Evolutionary conservation across 2,329 filamentous ascomycete genomes (phyloP).

Genomic region (Sarocladiaceae sp.): DNA sequence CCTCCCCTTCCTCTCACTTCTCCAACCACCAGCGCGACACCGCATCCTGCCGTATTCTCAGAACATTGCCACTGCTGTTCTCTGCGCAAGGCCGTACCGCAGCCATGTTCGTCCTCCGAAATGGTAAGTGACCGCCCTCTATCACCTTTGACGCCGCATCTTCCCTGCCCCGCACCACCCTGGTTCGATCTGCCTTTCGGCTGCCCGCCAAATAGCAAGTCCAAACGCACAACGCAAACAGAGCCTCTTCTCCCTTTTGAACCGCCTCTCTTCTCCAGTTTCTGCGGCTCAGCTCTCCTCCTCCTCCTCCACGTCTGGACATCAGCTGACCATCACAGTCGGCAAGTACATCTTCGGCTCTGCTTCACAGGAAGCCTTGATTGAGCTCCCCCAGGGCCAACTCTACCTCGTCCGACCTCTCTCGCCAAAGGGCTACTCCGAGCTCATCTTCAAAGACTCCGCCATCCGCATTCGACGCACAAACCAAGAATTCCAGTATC

Average conservation of each 20-base stretch:
- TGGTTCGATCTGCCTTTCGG: not conserved
- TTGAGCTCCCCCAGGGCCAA: conserved; percentile 91
- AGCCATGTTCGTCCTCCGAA: conserved; percentile 37
- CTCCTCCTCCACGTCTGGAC: not conserved
- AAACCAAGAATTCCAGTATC: conserved; percentile 93
- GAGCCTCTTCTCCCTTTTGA: too few relatives aligned
- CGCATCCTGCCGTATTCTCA: not conserved
- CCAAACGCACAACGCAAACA: not conserved
- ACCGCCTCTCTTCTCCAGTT: too few relatives aligned
- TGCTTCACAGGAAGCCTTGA: conserved; percentile 81
- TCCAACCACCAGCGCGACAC: not conserved
- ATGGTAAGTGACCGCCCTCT: conserved; percentile 32
- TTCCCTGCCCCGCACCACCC: conserved; percentile 1
- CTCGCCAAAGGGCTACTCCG: conserved; percentile 95
- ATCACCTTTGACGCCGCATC: not conserved
- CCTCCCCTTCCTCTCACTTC: not conserved
- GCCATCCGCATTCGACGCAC: conserved; percentile 87
- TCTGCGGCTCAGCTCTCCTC: not conserved
- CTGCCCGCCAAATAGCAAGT: not conserved
- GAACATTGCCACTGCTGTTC: conserved; percentile 1
- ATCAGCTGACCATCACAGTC: conserved; percentile 42
- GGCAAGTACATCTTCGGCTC: conserved; percentile 85
- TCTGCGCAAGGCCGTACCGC: not conserved
- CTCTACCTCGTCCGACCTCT: conserved; percentile 93
- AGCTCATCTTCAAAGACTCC: conserved; percentile 98